Evolutionary conservation across 2,329 filamentous ascomycete genomes (phyloP), one percentile per base, ranked within the genome.

Genomic region (Volutella citrinella): DNA sequence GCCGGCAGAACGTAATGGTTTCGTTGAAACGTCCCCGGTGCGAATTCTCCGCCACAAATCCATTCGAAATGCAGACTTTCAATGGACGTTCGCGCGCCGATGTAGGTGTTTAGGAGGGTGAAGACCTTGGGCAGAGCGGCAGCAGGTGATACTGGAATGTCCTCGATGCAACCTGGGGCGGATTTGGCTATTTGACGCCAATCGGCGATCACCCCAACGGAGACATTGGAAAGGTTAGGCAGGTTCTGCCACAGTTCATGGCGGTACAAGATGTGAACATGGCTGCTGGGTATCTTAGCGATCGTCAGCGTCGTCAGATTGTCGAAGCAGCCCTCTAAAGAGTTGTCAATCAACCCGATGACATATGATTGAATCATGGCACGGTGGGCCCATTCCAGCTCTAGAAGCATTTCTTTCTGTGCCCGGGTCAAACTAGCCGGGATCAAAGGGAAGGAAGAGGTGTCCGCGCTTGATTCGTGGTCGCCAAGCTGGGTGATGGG

Each of bases 331-430:
- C 51, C 45, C 5, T 64, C 63, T 9, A 35, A 30, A 12, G 59
- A 54, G 39, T 82, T 82, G 48, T 84, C 78, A 16, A 80, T 74
- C 26, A 85, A 57, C 3, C 78, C 74, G 29, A 84, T 72, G 44
- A 80, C 72, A 46, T 82, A 86, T 2, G 81, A 82, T 30, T 80
- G 75, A 28, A 86, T 66, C 52, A 86, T 81, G 13, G 80, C 81
- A 33, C 75, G 67, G 44, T 86, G 80, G 7, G 80, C 80, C 78
- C 81, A 84, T 32, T 80, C 74, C 5, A 79, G 76, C 54, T 86
- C 81, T 22, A 82, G 61, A 3, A 87, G 59, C 76, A 83, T 80
- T 55, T 84, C 80, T 32, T 72, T 77, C 54, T 87, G 83, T n/a
- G 75, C 67, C 38, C 67, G 68, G 1, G 74, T 76, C n/a, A 85